phyloP scores from a whole-genome alignment of 768 basidiomycete genomes.

The Cyclocybe aegerita region DNA sequence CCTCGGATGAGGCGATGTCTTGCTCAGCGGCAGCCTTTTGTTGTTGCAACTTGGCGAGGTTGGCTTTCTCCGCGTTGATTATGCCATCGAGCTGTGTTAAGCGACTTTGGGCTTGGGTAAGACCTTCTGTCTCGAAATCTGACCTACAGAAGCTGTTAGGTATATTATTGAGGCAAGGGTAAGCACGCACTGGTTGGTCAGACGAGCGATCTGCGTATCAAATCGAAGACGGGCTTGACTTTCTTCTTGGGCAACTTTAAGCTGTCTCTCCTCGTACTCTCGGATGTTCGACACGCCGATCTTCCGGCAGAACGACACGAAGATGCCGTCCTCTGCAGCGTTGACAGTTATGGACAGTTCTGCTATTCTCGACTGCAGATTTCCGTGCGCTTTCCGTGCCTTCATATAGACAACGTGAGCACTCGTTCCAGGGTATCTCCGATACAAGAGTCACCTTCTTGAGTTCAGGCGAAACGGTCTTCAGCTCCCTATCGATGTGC shows the following conservation, averaged over 20 bases:
- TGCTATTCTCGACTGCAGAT: constrained; percentile 54
- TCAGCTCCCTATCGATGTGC: constrained; percentile 71
- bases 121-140: constrained; percentile 79
- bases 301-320: constrained; percentile 71
- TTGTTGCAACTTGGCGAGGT: constrained; percentile 51
- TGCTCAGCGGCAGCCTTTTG: constrained; percentile 53
- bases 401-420: constrained; percentile 20
- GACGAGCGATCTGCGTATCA: constrained; percentile 81
- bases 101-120: constrained; percentile 64
- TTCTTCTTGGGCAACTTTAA: constrained; percentile 87
- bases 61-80: constrained; percentile 50
- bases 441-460: constrained; percentile 50
- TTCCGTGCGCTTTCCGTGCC: constrained; percentile 53
- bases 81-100: constrained; percentile 52
- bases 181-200: constrained; percentile 75
- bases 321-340: constrained; percentile 78
- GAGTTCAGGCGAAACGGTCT: constrained; percentile 64
- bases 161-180: not conserved
- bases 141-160: constrained; percentile 43
- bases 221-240: constrained; percentile 80
- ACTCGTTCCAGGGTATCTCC: not conserved
- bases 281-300: constrained; percentile 83
- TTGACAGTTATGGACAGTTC: constrained; percentile 60
- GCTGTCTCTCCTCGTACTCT: constrained; percentile 90
- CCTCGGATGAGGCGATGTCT: constrained; percentile 61